Base-by-base conservation (phyloP, 2,329 filamentous ascomycete genomes). In the Biscogniauxia sp. region DNA sequence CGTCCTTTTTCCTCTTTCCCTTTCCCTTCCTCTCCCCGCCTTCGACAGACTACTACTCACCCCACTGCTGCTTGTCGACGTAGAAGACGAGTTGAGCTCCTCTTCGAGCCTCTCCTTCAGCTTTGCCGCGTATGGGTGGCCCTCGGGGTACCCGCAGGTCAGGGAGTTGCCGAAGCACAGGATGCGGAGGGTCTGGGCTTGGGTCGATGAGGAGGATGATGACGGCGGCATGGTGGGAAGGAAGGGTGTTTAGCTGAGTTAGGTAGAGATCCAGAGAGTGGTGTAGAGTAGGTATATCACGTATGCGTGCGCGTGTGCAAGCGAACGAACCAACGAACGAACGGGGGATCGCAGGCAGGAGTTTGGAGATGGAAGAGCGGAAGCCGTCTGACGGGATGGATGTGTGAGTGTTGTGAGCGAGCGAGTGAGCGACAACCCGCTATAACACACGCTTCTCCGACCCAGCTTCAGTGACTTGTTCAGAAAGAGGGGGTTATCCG, bases 111-210 rank as follows among this genome's bases (percentile, higher is more conserved):
- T 78, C 56, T 79, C 69, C 61, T 76, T 68, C 15, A 90, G 75
- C 59, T 76, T 76, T 23, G 72, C 68, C 5, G 79, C 78, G 74
- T 89, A 90, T 0, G 87, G 85, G 61, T 84, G 79, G 60, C 64
- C 56, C 28, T 78, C 76, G 28, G 71, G 72, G 70, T 77, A 87
- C 51, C 87, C 87, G 13, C 78, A 79, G 5, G 87, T 89, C 53
- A 90, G 80, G 49, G 84, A 88, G 78, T 88, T 80, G 72, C 86
- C 86, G 72, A 88, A 85, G 77, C 86, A 88, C 62, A 88, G 80
- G 68, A 88, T 81, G 68, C 80, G 78, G 26, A 86, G 76, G 28
- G 75, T 72, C 57, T 69, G 70, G 65, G 62, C 68, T 19, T 51
- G 59, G 25, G 23, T 23, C 9, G 51, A 5, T 25, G 49, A 55